These are phyloP conservation scores for Coemansia sp. DNA, from an alignment of 192 early-diverging fungal species.

Conservation along the genomic window DNA sequence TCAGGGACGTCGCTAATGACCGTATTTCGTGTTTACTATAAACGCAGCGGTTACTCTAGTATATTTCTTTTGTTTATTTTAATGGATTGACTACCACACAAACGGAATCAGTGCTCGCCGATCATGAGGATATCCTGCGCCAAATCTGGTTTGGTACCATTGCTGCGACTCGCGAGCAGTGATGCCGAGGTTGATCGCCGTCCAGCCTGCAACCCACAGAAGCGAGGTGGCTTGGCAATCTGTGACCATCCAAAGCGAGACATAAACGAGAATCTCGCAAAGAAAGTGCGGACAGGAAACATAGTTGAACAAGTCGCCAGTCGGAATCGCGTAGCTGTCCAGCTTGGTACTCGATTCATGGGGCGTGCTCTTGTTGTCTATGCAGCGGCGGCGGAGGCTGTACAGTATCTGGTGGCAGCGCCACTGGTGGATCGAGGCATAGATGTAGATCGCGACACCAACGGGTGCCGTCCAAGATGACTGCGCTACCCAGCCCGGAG, in stretches of 20 bases:
- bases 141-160: constrained; percentile 71
- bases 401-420: constrained; percentile 67
- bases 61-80: background rate
- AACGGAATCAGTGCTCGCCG: constrained; percentile 42
- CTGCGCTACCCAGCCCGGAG: constrained; percentile 6
- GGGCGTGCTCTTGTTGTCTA: background rate
- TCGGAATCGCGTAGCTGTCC: constrained; percentile 59
- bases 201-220: constrained; percentile 60
- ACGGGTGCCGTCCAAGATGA: constrained; percentile 10
- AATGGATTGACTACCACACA: constrained; percentile 24
- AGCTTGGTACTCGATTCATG: background rate
- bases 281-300: constrained; percentile 70
- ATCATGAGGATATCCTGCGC: constrained; percentile 42
- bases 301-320: constrained; percentile 67
- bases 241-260: constrained; percentile 59
- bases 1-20: background rate
- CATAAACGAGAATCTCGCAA: constrained; percentile 71
- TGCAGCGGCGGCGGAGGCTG: constrained; percentile 47
- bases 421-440: constrained; percentile 66
- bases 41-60: background rate
- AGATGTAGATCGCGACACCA: constrained; percentile 53
- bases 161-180: constrained; percentile 63
- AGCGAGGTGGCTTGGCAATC: constrained; percentile 46
- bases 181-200: constrained; percentile 61
- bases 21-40: background rate